Conservation (phyloP, 768 basidiomycete species). For the Pleurotus salmoneostramineus region DNA sequence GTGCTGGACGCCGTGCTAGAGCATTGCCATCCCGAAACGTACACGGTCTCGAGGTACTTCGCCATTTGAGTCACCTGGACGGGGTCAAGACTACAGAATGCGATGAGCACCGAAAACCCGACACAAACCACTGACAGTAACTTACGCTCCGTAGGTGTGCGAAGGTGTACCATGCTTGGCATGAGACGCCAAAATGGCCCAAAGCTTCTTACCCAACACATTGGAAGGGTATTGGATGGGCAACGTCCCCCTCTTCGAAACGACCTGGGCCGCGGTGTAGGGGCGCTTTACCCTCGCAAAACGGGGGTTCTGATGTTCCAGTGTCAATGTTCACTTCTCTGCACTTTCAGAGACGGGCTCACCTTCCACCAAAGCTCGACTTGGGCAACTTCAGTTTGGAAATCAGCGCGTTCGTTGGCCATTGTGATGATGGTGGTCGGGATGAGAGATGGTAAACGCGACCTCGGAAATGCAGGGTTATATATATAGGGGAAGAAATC, state of each 20-base stretch:
- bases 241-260: conserved; percentile 89
- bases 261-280: conserved; percentile 91
- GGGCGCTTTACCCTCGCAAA: conserved; percentile 86
- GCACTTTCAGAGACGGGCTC: conserved; percentile 12
- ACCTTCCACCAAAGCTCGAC: conserved; percentile 96
- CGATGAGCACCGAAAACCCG: neutral
- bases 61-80: conserved; percentile 99
- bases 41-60: conserved; percentile 96
- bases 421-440: conserved; percentile 30
- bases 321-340: conserved; percentile 29
- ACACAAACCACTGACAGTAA: conserved; percentile 18
- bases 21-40: conserved; percentile 95
- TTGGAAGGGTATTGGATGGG: conserved; percentile 85
- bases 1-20: conserved; percentile 92
- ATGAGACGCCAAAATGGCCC: conserved; percentile 69
- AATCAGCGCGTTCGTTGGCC: conserved; percentile 64
- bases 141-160: conserved; percentile 98
- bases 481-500: conserved; percentile 14
- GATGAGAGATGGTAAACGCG: conserved; percentile 3
- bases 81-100: conserved; percentile 79
- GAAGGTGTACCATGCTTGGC: conserved; percentile 75
- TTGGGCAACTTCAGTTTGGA: conserved; percentile 77
- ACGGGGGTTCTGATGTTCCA: conserved; percentile 64
- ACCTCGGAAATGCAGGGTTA: conserved; percentile 21
- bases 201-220: conserved; percentile 84